Evolutionary conservation across 2,329 filamentous ascomycete species (phyloP).

Genomic region (Ascochyta koolunga): DNA sequence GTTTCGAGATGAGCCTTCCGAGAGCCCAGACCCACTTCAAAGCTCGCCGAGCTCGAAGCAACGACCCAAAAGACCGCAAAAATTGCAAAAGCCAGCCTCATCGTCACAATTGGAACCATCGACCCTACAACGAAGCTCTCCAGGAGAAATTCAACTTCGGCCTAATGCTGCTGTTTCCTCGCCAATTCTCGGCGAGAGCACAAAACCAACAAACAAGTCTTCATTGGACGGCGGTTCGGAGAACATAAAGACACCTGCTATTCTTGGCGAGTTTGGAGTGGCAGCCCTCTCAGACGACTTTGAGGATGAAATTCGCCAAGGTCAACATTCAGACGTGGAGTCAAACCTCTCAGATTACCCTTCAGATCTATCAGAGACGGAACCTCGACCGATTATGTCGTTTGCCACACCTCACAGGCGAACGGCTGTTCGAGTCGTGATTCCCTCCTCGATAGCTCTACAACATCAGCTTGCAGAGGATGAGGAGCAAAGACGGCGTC

Average conservation of each 20-base stretch:
- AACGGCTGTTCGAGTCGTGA: slow-evolving; percentile 38
- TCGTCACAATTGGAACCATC: slow-evolving; percentile 21
- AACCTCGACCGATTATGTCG: slow-evolving; percentile 16
- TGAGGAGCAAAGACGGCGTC: slow-evolving; percentile 41
- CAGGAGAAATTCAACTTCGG: slow-evolving; percentile 13
- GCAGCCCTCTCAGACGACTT: slow-evolving; percentile 32
- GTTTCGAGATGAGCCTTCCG: slow-evolving; percentile 17
- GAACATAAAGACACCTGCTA: slow-evolving; percentile 8
- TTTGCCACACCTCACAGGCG: slow-evolving; percentile 29
- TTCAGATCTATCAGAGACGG: slow-evolving; percentile 23
- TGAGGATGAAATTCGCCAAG: slow-evolving; percentile 23
- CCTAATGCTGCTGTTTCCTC: slow-evolving; percentile 5
- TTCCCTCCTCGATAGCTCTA: slow-evolving; percentile 31
- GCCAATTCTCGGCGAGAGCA: slow-evolving; percentile 1
- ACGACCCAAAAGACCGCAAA: too few species aligned
- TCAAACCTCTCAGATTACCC: slow-evolving; percentile 19
- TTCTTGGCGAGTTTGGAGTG: slow-evolving; percentile 28
- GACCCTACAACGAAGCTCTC: slow-evolving; percentile 3
- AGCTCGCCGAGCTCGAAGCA: slow-evolving; percentile 18
- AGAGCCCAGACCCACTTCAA: slow-evolving; percentile 43
- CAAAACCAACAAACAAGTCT: not conserved
- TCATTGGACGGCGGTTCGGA: not conserved
- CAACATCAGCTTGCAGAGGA: slow-evolving; percentile 23
- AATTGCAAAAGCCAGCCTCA: not conserved
- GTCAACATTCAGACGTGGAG: slow-evolving; percentile 21